A percentile compares a stretch with the other conserved stretches of the same genome.
phyloP scores from a whole-genome alignment of 441 rosid genomes.

The Syzygium malaccense region DNA sequence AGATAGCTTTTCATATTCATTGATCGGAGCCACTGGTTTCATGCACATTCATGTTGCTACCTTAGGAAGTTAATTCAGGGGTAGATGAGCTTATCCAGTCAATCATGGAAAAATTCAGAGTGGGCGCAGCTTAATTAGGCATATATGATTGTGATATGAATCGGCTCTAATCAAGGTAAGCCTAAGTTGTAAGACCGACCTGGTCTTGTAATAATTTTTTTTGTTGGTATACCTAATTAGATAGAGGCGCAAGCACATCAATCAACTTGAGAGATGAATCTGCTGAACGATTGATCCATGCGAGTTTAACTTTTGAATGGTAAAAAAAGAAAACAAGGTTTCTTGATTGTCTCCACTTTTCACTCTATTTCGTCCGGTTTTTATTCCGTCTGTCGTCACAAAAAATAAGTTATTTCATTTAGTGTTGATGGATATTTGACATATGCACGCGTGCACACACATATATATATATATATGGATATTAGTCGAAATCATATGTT shows the following conservation, averaged over 20 bases:
- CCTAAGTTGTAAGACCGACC: not conserved
- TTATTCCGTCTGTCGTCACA: not conserved
- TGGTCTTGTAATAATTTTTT: slow-evolving; percentile 18
- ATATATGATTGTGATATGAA: not conserved
- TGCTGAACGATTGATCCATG: not conserved
- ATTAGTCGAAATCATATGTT: not conserved
- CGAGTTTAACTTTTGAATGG: not conserved
- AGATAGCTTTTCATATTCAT: not conserved
- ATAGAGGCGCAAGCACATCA: not conserved
- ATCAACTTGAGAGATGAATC: not conserved
- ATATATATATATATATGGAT: not conserved
- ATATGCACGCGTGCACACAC: not conserved
- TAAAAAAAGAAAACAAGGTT: not conserved
- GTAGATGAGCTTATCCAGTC: not conserved
- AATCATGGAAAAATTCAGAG: not conserved
- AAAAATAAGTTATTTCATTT: not conserved
- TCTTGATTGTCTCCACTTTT: not conserved
- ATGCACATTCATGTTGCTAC: not conserved
- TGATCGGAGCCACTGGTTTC: not conserved
- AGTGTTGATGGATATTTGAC: not conserved
- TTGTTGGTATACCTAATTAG: slow-evolving; percentile 13
- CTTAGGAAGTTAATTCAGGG: not conserved
- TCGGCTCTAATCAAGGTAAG: not conserved
- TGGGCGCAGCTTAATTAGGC: not conserved
- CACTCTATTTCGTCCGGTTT: not conserved